A percentile compares a stretch with the other conserved stretches of the same genome.
These are phyloP conservation scores for Fusarium protoensiforme DNA, from an alignment of 2,329 filamentous ascomycete genomes.

Conservation along the genomic window DNA sequence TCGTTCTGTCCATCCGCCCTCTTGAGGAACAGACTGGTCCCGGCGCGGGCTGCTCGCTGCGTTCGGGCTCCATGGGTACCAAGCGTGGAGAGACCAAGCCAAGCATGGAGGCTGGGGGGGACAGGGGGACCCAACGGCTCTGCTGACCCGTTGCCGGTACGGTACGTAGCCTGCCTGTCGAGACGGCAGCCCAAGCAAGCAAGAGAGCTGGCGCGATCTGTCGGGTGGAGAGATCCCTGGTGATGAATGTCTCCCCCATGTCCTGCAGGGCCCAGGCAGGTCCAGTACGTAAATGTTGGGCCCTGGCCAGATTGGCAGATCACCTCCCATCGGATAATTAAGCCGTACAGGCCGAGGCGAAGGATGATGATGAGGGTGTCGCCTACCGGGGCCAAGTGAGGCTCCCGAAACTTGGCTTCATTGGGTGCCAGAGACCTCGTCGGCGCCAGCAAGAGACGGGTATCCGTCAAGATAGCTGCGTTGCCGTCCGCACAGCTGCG, in stretches of 20 bases:
- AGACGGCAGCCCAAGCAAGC: slow-evolving; percentile 23
- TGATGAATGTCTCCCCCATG: slow-evolving; percentile 23
- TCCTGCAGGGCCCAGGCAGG: slow-evolving; percentile 36
- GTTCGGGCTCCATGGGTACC: neutral
- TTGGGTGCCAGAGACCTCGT: neutral
- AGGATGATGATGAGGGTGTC: neutral
- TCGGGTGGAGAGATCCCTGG: slow-evolving; percentile 41
- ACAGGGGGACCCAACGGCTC: slow-evolving; percentile 11
- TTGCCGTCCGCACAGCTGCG: neutral
- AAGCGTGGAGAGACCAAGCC: neutral
- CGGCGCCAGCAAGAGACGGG: neutral
- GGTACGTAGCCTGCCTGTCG: slow-evolving; percentile 18
- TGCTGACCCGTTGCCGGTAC: neutral
- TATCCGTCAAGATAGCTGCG: neutral
- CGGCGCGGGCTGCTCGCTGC: neutral
- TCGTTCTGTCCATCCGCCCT: neutral
- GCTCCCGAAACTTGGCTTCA: neutral
- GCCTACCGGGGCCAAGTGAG: neutral
- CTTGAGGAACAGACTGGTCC: neutral
- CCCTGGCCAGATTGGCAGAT: slow-evolving; percentile 22
- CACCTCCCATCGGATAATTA: slow-evolving; percentile 6
- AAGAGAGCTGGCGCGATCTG: slow-evolving; percentile 41
- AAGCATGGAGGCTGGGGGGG: slow-evolving; percentile 16
- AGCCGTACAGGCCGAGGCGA: neutral
- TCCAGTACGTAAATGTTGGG: slow-evolving; percentile 22